Base-by-base conservation (phyloP, 31 red algal genomes). In the Asparagopsis taxiformis region DNA sequence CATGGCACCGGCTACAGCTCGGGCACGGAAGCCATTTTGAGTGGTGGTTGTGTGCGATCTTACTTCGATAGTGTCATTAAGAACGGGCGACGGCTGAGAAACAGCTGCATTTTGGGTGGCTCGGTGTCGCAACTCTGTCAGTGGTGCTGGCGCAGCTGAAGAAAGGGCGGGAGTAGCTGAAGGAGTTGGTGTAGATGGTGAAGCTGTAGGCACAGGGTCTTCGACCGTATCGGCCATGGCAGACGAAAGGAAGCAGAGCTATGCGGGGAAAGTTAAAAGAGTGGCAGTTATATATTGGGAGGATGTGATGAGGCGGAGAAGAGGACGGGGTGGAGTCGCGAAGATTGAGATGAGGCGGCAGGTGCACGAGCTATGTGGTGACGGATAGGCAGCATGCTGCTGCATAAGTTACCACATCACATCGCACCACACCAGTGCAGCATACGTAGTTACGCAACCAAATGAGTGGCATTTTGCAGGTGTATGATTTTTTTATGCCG, bases 1-100 rank as follows among this genome's bases (percentile, higher is more conserved):
- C 68, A 80, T 75, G 17, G 74, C 74, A 39, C 66, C 85, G 16
- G 85, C 85, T 31, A 80, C 59, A 4, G 74, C 72, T n/a, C 72
- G 71, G 33, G 62, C 71, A 55, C 68, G 66, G 24, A 74, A 79
- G 8, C 44, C 7, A 7, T n/a, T 7, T n/a, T 29, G 25, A n/a
- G 54, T 29, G 21, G 54, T 29, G 21, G 21, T 58, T 6, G 54
- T 29, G 54, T 29, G 25, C 5, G 54, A 58, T 29, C 25, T 29
- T 5, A n/a, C 54, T 54, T 76, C 52, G 26, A 50, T 61, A 23
- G 54, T 55, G 17, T 56, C 19, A 17, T 43, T 30, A 6, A 9
- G 61, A n/a, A 26, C 22, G n/a, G 61, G 61, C 5, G 61, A 26
- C 6, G 61, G 61, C 31, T 26, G 72, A 13, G 72, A 61, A 6